phyloP scores from a whole-genome alignment of 257 asterid genomes.

The Voacanga thouarsii region DNA sequence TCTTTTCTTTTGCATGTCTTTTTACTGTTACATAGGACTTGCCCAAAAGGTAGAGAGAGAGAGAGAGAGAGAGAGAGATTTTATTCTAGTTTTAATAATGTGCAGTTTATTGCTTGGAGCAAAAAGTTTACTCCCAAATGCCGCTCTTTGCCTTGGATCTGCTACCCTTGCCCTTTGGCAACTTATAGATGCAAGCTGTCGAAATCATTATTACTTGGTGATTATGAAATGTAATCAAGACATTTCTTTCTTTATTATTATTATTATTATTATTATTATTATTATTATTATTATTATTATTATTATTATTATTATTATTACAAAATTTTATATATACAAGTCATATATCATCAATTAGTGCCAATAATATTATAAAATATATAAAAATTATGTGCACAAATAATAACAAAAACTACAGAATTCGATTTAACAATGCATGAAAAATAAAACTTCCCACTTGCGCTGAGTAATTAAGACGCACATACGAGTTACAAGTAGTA shows the following conservation, averaged over 20 bases:
- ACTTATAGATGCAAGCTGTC: conserved; percentile 29
- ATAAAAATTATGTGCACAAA: no score
- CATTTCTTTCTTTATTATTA: not conserved
- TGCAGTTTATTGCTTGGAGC: conserved; percentile 5
- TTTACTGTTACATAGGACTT: conserved; percentile 46
- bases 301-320: not conserved
- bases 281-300: not conserved
- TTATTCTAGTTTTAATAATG: conserved; percentile 17
- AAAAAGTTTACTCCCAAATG: conserved; percentile 19
- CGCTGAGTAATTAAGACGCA: no score
- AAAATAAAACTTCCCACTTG: no score
- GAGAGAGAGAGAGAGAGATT: conserved; percentile 15
- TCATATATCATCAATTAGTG: no score
- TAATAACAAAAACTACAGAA: no score
- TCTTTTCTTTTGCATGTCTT: conserved; percentile 29
- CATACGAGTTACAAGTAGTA: no score
- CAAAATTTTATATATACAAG: no score
- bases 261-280: not conserved
- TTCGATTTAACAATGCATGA: no score
- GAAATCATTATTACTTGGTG: conserved; percentile 17
- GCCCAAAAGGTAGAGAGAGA: conserved; percentile 29
- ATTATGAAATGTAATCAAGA: conserved; percentile 6
- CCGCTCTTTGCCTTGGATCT: conserved; percentile 18
- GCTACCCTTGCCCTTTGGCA: not conserved
- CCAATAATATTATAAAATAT: no score